A percentile compares a stretch with the other conserved stretches of the same genome.
Conservation (phyloP, 441 rosid species). For the Croton laevigatus region DNA sequence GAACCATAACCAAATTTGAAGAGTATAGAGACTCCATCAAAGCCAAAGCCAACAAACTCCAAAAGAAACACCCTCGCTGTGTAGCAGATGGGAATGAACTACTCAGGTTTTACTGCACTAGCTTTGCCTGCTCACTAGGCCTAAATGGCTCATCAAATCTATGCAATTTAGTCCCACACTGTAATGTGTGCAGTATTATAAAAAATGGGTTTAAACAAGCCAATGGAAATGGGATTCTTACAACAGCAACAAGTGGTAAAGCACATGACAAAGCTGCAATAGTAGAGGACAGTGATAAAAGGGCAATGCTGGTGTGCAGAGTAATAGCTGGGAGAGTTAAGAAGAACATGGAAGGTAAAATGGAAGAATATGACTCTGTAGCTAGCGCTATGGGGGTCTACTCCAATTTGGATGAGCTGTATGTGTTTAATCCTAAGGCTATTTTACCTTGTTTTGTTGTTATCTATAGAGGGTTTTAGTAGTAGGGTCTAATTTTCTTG, state of each 20-base stretch:
- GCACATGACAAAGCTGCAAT: conserved; percentile 56
- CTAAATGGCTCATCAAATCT: conserved; percentile 56
- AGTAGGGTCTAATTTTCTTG: background rate
- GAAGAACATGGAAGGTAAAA: conserved; percentile 37
- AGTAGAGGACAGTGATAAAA: conserved; percentile 29
- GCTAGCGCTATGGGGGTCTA: conserved; percentile 51
- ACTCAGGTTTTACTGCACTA: conserved; percentile 67
- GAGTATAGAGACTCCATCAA: conserved; percentile 71
- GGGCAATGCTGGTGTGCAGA: conserved; percentile 79
- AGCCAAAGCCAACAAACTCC: conserved; percentile 51
- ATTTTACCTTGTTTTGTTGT: conserved; percentile 84
- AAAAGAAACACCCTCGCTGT: conserved; percentile 71
- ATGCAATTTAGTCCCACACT: conserved; percentile 50
- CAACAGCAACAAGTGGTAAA: conserved; percentile 73
- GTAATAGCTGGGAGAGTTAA: conserved; percentile 79
- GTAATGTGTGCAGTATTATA: conserved; percentile 61
- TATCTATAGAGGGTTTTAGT: conserved; percentile 52
- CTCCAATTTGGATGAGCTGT: conserved; percentile 62
- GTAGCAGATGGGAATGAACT: conserved; percentile 84
- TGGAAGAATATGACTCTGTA: conserved; percentile 59
- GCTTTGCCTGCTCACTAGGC: conserved; percentile 57
- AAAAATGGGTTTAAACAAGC: conserved; percentile 55
- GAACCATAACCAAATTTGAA: conserved; percentile 62
- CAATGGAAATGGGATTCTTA: conserved; percentile 50
- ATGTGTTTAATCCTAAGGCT: conserved; percentile 58